Evolutionary conservation across 2,329 filamentous ascomycete species (phyloP), one percentile per base, ranked within the genome.

Genomic region (Diaporthe vaccinii): DNA sequence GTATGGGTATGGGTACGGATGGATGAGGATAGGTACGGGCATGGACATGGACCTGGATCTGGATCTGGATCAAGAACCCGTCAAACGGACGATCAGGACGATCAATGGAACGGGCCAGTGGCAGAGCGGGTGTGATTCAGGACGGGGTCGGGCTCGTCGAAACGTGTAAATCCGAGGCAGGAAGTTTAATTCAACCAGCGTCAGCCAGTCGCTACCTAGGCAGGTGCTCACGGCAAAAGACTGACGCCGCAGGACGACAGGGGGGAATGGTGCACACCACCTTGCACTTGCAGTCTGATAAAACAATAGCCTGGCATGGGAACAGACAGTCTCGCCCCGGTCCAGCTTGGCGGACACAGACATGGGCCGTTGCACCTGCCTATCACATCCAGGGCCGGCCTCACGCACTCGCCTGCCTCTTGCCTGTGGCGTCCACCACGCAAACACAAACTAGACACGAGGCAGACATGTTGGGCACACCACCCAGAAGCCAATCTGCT

Each of bases 1-100:
- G 55, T 58, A 22, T 20, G 22, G 57, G 57, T n/a, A 39, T 59
- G 57, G 31, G 57, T 59, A 39, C 15, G 34, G 34, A 34, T 34
- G 34, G 34, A 34, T 34, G 8, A 34, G 34, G 34, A 34, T 34
- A 34, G 34, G 34, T 34, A 34, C 34, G 34, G 34, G 34, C 34
- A 34, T 39, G 46, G 46, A 17, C 28, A 17, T 65, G 39, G 25
- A 65, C 41, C 41, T 49, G 61, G 61, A 31, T 31, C 46, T 68
- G 44, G 62, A 53, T 68, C 46, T 53, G 62, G 62, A 39, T 68
- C 62, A 68, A 25, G 65, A 39, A 53, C 5, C 65, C 46, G 46
- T 68, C 65, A 68, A 34, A 53, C 65, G 34, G 65, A 53, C 34
- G 65, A 68, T 68, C 65, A 68, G 65, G 46, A 28, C 65, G 65